Conservation (phyloP, 768 basidiomycete genomes). For the Steccherinum ochraceum region DNA sequence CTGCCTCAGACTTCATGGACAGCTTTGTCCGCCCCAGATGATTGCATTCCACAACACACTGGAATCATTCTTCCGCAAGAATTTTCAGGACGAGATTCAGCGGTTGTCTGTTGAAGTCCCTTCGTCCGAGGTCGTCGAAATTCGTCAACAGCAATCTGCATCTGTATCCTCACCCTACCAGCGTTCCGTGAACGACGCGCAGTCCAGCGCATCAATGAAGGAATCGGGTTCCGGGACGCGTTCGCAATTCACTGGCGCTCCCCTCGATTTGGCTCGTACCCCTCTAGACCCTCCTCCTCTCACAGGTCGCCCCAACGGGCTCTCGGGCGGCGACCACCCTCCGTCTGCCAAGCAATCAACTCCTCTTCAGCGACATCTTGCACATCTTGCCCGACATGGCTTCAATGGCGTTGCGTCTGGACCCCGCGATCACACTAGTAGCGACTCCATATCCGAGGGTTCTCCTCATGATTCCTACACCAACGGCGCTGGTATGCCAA, state of each 20-base stretch:
- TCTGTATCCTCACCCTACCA: slow-evolving; percentile 46
- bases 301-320: slow-evolving; percentile 14
- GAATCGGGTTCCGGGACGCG: background rate
- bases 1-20: slow-evolving; percentile 78
- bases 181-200: slow-evolving; percentile 6
- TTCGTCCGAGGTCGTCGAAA: slow-evolving; percentile 35
- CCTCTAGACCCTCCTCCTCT: slow-evolving; percentile 6
- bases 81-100: slow-evolving; percentile 77
- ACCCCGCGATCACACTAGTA: slow-evolving; percentile 52
- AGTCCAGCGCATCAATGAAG: slow-evolving; percentile 1
- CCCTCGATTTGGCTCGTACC: slow-evolving; percentile 10
- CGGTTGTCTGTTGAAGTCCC: slow-evolving; percentile 54
- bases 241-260: slow-evolving; percentile 8
- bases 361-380: slow-evolving; percentile 73
- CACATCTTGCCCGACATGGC: slow-evolving; percentile 76
- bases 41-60: slow-evolving; percentile 89
- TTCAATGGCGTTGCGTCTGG: slow-evolving; percentile 78
- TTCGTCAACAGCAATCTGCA: slow-evolving; percentile 18
- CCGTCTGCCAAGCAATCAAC: slow-evolving; percentile 50
- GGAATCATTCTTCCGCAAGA: slow-evolving; percentile 78
- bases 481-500: slow-evolving; percentile 45
- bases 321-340: slow-evolving; percentile 6
- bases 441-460: slow-evolving; percentile 55
- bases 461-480: slow-evolving; percentile 75
- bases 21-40: slow-evolving; percentile 82